A percentile compares a stretch with the other conserved stretches of the same genome.
These are phyloP conservation scores for Pholiota molesta DNA, from an alignment of 768 basidiomycete species.

Conservation along the genomic window DNA sequence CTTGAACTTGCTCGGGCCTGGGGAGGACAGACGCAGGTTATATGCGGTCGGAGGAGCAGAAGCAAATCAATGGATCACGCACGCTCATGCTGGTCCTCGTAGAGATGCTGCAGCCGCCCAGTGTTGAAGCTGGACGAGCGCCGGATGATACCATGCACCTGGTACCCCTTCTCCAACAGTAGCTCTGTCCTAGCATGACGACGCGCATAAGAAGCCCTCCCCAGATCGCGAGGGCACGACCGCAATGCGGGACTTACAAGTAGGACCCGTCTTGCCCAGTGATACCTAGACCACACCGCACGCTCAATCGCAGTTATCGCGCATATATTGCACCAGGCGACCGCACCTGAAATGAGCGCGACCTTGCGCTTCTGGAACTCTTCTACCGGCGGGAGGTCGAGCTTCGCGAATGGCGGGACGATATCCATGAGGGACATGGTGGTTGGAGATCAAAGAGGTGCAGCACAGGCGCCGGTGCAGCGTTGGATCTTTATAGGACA, in stretches of 20 bases:
- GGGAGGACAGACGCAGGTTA: not conserved
- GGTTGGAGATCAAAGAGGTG: conserved; percentile 17
- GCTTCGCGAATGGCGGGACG: conserved; percentile 48
- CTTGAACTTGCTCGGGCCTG: conserved; percentile 78
- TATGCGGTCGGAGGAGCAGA: not conserved
- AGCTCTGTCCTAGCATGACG: conserved; percentile 68
- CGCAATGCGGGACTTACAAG: conserved; percentile 54
- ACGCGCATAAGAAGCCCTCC: conserved; percentile 2
- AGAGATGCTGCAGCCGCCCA: conserved; percentile 90
- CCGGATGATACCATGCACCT: conserved; percentile 95
- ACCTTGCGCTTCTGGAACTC: conserved; percentile 92
- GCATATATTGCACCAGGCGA: not conserved
- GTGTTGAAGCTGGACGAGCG: conserved; percentile 99
- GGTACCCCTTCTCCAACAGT: conserved; percentile 83
- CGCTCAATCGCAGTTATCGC: conserved; percentile 13
- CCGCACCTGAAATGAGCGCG: conserved; percentile 84
- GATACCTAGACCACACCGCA: conserved; percentile 59
- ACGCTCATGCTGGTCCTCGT: conserved; percentile 93
- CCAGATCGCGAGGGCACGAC: not conserved
- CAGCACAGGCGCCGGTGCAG: not conserved
- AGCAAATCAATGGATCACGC: conserved; percentile 33
- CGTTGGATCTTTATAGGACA: conserved; percentile 14
- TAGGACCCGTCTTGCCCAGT: conserved; percentile 98
- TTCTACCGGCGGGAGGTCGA: conserved; percentile 69
- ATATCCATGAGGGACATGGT: conserved; percentile 48